Base-by-base conservation (phyloP, 257 asterid genomes). In the Handroanthus guayacan region DNA sequence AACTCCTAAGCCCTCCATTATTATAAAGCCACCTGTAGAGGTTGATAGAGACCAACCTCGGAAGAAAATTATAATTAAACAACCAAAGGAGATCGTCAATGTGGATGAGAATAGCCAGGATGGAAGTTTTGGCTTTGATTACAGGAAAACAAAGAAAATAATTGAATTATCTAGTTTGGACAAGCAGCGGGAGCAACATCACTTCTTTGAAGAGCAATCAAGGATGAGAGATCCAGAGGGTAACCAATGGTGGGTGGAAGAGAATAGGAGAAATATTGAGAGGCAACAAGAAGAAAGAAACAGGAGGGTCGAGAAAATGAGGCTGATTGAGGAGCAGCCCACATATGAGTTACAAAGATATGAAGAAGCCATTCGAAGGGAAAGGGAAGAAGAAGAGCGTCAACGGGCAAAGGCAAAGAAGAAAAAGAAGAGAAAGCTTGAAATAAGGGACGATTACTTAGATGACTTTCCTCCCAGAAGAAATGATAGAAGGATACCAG, bases 361-460 rank as follows among this genome's bases (percentile, higher is more conserved):
- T 79, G 86, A 91, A 79, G 96, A 89, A 70, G 84, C 79, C 68
- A 89, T 95, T 69, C 88, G 96, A 51, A 85, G 87, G 84, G 99
- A 95, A 81, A 89, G 97, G 79, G 98, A 93, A 82, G 99, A 95
- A 84, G 99, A 95, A 80, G 97, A 90, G 62, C 89, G 79, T 39
- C 87, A 78, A 66, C 90, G 84, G 84, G 97, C 88, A 51, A 86
- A 74, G 71, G 91, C 92, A 68, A 94, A 84, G 87, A 90, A 95
- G 83, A 90, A 89, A 84, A 86, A 85, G 85, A 89, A 91, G 90
- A 90, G 88, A 71, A 89, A 79, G 80, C 86, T 79, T 60, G 96
- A 90, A 76, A 76, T 81, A 14, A 88, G 81, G 80, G 94, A 86
- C 68, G 90, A 89, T 31, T 91, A 87, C 90, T 75, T 86, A 54